Conservation (phyloP, 1,139 yeast genomes). For the Kurtzmaniella quercitrusa region DNA sequence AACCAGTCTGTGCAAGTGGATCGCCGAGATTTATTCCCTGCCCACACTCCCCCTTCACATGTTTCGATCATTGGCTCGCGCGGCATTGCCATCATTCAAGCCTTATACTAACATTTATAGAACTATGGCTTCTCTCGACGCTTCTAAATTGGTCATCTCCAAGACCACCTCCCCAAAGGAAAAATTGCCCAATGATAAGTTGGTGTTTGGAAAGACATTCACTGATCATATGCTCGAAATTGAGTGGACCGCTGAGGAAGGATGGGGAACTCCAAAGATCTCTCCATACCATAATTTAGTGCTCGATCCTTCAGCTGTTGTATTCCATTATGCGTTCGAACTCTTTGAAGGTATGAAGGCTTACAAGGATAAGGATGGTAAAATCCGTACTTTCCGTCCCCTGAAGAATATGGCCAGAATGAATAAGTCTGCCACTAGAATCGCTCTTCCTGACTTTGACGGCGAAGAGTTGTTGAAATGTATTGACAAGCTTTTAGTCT, state of each 20-base stretch:
- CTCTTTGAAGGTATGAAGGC: slow-evolving; percentile 97
- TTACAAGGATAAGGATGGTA: slow-evolving; percentile 64
- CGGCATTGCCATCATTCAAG: background rate
- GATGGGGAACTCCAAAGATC: slow-evolving; percentile 87
- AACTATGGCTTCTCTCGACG: slow-evolving; percentile 31
- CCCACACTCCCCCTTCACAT: too few relatives aligned
- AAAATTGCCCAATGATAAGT: slow-evolving; percentile 66
- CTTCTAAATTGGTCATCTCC: slow-evolving; percentile 60
- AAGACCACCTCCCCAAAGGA: slow-evolving; percentile 58
- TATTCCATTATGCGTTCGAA: slow-evolving; percentile 92
- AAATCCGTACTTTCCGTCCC: slow-evolving; percentile 82
- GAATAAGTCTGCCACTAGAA: slow-evolving; percentile 83
- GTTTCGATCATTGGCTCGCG: background rate
- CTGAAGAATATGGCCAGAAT: slow-evolving; percentile 88
- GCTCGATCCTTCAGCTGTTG: slow-evolving; percentile 84
- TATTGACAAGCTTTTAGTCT: slow-evolving; percentile 66
- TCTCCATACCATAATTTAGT: slow-evolving; percentile 74
- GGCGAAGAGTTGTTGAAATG: slow-evolving; percentile 68
- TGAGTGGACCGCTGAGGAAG: slow-evolving; percentile 73
- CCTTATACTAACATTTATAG: background rate
- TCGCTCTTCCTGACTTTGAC: slow-evolving; percentile 83
- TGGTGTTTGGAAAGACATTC: slow-evolving; percentile 83
- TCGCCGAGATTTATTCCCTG: too few relatives aligned
- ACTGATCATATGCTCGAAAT: slow-evolving; percentile 87
- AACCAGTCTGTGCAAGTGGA: too few relatives aligned